Base-by-base conservation (phyloP, 305 asterid species). In the Fraxinus latifolia region DNA sequence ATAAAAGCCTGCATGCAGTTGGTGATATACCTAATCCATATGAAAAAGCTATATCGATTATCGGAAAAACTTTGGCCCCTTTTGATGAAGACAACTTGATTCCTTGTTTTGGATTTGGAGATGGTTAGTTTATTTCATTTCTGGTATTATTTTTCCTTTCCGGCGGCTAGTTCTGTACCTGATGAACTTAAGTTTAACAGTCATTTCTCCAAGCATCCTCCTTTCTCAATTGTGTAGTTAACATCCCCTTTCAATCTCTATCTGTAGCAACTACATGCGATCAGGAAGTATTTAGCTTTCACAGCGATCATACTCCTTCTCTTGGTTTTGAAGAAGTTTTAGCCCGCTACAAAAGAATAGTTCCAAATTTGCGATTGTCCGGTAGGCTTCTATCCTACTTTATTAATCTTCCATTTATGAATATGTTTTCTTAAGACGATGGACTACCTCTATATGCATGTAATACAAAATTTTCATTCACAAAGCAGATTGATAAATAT, bases 51-150 rank as follows among this genome's bases (percentile, higher is more conserved):
- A 91, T 94, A 84, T 87, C 92, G 80, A 88, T 94, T 81, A 87
- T 94, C 50, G 98, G 97, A 65, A 94, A 90, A 87, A 94, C 95
- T 53, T 86, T 94, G 87, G 91, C 97, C 36, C 93, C 93, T 11
- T 91, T 92, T 73, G 98, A 92, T 85, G 96, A 91, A 86, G 97
- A 92, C 86, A 89, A 92, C 82, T 77, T 91, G 84, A 94, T 94
- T 86, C 98, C 97, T 75, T 94, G 98, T 90, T 92, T 91, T 70
- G 98, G 98, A 44, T 94, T 94, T 85, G 98, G 98, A 15, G 95
- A 94, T 89, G 98, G 98, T 94, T 79, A 74, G 91, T 86, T 84
- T 79, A 47, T 39, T 29, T 19, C 62, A 11, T 3, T 58, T 1
- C 19, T 23, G 15, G 42, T 73, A 31, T 76, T 82, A 25, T 58